phyloP scores from a whole-genome alignment of 441 rosid genomes.

The Erysimum pusillum region DNA sequence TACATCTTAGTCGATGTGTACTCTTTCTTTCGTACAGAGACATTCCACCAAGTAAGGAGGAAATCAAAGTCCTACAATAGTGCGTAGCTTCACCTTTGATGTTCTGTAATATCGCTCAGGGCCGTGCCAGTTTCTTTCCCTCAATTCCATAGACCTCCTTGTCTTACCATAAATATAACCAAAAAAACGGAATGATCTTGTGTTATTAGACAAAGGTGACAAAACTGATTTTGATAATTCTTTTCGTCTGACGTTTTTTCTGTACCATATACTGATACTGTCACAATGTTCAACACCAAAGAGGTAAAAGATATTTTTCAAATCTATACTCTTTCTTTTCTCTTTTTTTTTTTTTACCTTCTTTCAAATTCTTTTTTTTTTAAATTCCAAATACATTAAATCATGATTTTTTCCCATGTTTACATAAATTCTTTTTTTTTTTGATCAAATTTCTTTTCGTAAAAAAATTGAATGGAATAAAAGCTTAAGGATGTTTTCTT shows the following conservation, averaged over 20 bases:
- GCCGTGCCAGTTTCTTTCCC: constrained; percentile 70
- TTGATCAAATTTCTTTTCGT: background rate
- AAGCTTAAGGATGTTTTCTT: background rate
- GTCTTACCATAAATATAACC: constrained; percentile 53
- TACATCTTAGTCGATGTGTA: background rate
- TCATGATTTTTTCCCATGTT: background rate
- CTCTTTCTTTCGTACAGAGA: constrained; percentile 49
- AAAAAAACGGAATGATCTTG: background rate
- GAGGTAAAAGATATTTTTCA: constrained; percentile 9
- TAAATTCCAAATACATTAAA: background rate
- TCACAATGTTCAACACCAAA: constrained; percentile 37
- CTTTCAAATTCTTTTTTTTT: background rate
- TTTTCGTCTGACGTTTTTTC: constrained; percentile 37
- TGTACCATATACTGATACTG: constrained; percentile 22
- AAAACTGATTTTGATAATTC: constrained; percentile 38
- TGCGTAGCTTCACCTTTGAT: constrained; percentile 51
- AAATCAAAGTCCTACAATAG: constrained; percentile 58
- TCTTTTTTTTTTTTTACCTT: background rate
- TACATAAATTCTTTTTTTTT: background rate
- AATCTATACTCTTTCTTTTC: background rate
- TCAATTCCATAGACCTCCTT: constrained; percentile 56
- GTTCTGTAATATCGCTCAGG: constrained; percentile 65
- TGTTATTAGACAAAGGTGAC: background rate
- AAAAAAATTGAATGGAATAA: background rate
- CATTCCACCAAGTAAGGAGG: constrained; percentile 58